Base-by-base conservation (phyloP, 148 eudicot species). In the Camellia sinensis region DNA sequence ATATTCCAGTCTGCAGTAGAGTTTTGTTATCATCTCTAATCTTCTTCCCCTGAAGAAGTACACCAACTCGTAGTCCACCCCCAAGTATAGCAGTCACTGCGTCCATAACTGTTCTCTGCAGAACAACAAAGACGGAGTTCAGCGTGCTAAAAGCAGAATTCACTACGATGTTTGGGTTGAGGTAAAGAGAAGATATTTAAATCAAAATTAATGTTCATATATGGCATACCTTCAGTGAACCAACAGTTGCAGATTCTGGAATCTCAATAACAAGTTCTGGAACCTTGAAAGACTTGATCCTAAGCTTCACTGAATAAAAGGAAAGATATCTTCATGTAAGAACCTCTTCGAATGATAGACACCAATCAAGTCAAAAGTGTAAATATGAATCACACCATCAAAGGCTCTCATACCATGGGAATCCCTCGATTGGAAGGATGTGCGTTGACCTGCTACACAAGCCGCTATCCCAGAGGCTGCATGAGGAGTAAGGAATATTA, bases 221-320 rank as follows among this genome's bases (percentile, higher is more conserved):
- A 64, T 50, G 10, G 71, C 73, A 53, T 86, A 92, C 99, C 94
- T 96, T 96, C 19, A 96, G 87, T 78, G 97, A 92, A 73, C 95
- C 99, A 80, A 96, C 89, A 46, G 97, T 93, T 54, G 94, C 92
- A 13, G 90, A 89, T 88, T 96, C 97, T 78, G 99, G 93, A 80
- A 96, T 76, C 86, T 96, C 98, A 80, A 96, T 84, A 57, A 92
- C 89, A 75, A 96, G 90, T 87, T 96, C 98, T 4, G 98, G 99
- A 75, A 96, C 95, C 75, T 88, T 86, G 64, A 96, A 96, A 29
- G 98, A 96, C 87, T 92, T 93, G 83, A 96, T 96, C 91, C 90
- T 87, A 71, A 96, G 92, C 87, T 92, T 96, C 86, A 93, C 99
- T 96, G 98, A 77, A 80, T 57, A 76, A 86, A 84, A 85, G 80